Percentiles rank a stretch among this genome's conserved stretches.
Evolutionary conservation across 805 yeast species (phyloP).

Genomic region (Myxozyma monticola): DNA sequence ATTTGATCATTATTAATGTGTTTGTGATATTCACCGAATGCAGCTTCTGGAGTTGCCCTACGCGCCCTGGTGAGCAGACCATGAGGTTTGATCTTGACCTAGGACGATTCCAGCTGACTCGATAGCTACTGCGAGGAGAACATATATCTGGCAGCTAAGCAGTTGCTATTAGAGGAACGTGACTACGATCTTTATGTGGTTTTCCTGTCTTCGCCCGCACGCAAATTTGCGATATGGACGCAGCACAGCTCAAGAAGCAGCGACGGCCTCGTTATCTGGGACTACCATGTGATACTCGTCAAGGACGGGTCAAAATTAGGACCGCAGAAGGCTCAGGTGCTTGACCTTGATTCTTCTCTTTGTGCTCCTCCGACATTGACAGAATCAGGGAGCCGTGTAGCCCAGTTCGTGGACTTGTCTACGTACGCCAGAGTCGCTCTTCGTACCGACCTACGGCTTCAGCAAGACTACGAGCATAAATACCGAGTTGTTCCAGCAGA

Average conservation of each 20-base stretch:
- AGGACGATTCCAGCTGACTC: background rate
- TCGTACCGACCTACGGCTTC: background rate
- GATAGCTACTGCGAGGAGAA: constrained; percentile 27
- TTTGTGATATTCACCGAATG: no score
- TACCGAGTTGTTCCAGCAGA: constrained; percentile 9
- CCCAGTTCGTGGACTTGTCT: background rate
- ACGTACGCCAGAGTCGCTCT: constrained; percentile 6
- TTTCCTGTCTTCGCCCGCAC: constrained; percentile 9
- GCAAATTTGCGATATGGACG: constrained; percentile 2
- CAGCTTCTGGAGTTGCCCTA: constrained; percentile 11
- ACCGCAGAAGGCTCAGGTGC: background rate
- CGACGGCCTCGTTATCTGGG: constrained; percentile 17
- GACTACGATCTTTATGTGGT: constrained; percentile 1
- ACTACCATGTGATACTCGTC: constrained; percentile 22
- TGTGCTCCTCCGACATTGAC: background rate
- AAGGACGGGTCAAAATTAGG: background rate
- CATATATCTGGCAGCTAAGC: constrained; percentile 14
- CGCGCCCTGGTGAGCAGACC: constrained; percentile 4
- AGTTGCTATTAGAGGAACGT: background rate
- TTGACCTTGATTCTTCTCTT: constrained; percentile 14
- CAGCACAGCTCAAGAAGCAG: constrained; percentile 2
- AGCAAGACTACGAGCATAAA: background rate
- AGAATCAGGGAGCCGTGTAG: background rate
- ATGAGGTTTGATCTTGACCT: background rate
- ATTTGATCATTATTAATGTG: no score